Evolutionary conservation across 2,329 filamentous ascomycete genomes (phyloP).

Genomic region (Ophiostoma piceae): DNA sequence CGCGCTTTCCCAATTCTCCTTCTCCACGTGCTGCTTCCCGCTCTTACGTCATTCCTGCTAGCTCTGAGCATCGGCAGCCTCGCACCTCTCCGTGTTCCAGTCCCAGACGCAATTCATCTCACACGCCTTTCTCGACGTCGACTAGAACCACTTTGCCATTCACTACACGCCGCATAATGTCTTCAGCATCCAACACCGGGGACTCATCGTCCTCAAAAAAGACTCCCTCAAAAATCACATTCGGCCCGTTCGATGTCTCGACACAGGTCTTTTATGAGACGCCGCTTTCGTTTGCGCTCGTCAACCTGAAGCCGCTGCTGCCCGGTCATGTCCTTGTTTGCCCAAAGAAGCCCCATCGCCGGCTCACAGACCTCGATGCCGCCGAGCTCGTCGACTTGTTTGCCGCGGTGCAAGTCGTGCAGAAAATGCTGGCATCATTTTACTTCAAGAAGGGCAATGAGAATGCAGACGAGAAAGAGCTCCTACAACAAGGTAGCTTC

Average conservation of each 20-base stretch:
- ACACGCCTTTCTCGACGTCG: background rate
- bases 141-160: background rate
- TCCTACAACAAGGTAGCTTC: conserved; percentile 54
- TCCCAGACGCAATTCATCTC: background rate
- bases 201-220: background rate
- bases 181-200: background rate
- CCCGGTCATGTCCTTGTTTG: conserved; percentile 92
- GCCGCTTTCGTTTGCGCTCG: conserved; percentile 73
- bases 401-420: conserved; percentile 74
- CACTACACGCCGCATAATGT: background rate
- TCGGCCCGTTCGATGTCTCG: conserved; percentile 72
- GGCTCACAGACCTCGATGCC: conserved; percentile 67
- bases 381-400: conserved; percentile 78
- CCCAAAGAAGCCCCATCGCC: conserved; percentile 62
- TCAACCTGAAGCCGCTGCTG: conserved; percentile 91
- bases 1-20: background rate
- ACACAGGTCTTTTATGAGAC: conserved; percentile 86
- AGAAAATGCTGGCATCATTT: conserved; percentile 62
- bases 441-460: conserved; percentile 41
- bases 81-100: background rate
- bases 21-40: background rate
- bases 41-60: conserved; percentile 3
- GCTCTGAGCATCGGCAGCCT: background rate
- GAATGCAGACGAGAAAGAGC: background rate
- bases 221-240: conserved; percentile 45